These are phyloP conservation scores for Umbellularia californica DNA, from an alignment of 164 flowering plant species.

Conservation along the genomic window DNA sequence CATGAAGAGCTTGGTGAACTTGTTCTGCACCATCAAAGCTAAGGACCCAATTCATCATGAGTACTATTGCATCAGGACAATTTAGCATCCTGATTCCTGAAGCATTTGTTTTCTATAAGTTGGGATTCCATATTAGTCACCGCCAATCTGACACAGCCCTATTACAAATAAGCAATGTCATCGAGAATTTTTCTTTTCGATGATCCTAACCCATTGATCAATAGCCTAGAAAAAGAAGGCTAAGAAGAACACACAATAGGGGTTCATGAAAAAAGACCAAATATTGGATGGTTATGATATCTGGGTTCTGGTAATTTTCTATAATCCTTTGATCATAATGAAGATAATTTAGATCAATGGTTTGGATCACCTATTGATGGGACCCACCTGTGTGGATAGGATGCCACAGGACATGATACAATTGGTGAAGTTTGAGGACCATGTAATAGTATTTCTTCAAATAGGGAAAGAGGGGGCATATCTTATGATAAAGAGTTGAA, in stretches of 20 bases:
- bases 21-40: slow-evolving; percentile 24
- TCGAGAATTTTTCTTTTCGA: background rate
- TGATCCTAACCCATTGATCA: background rate
- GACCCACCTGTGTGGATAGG: background rate
- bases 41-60: background rate
- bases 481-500: slow-evolving; percentile 3
- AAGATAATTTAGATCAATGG: background rate
- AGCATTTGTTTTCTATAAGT: background rate
- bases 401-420: background rate
- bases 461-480: background rate
- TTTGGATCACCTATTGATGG: background rate
- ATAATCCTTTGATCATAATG: too few species aligned
- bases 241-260: too few species aligned
- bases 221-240: too few species aligned
- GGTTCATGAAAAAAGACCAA: too few species aligned
- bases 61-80: background rate
- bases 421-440: background rate
- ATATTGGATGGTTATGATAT: background rate
- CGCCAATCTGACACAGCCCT: background rate
- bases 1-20: slow-evolving; percentile 15
- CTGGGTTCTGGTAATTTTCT: too few species aligned
- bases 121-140: too few species aligned
- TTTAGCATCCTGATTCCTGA: background rate
- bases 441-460: background rate
- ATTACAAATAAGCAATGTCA: background rate